phyloP scores from a whole-genome alignment of 805 yeast species.

The Cyberlindnera maclurae region DNA sequence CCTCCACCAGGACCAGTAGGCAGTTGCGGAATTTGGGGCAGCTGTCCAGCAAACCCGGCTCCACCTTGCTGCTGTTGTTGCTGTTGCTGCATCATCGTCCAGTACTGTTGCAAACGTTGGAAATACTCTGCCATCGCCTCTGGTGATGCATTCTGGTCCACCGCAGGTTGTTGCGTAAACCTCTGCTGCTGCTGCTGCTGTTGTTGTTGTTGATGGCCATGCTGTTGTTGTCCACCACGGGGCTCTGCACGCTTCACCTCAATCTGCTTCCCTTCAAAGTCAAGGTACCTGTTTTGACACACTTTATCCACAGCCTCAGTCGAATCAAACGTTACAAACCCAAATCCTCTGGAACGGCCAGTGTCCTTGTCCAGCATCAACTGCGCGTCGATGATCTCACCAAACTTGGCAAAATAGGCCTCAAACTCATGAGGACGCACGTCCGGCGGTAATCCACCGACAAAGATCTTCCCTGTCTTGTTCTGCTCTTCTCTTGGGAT shows the following conservation, averaged over 20 bases:
- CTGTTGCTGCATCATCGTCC: slow-evolving; percentile 52
- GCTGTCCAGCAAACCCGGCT: slow-evolving; percentile 6
- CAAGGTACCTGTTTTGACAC: slow-evolving; percentile 71
- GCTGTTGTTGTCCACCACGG: slow-evolving; percentile 55
- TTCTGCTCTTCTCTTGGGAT: slow-evolving; percentile 97
- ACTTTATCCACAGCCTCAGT: slow-evolving; percentile 91
- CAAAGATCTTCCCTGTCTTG: slow-evolving; percentile 92
- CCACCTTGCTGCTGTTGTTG: slow-evolving; percentile 1
- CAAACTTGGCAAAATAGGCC: slow-evolving; percentile 79
- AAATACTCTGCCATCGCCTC: slow-evolving; percentile 38
- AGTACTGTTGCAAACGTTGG: slow-evolving; percentile 54
- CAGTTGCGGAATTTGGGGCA: slow-evolving; percentile 7
- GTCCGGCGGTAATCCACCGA: slow-evolving; percentile 93
- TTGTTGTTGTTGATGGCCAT: slow-evolving; percentile 27
- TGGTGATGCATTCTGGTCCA: slow-evolving; percentile 2
- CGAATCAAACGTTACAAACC: slow-evolving; percentile 91
- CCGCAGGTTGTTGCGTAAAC: slow-evolving; percentile 10
- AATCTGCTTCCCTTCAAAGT: slow-evolving; percentile 79
- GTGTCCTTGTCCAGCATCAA: slow-evolving; percentile 96
- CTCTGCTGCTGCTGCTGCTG: slow-evolving; percentile 20
- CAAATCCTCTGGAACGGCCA: slow-evolving; percentile 95
- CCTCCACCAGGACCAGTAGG: slow-evolving; percentile 10
- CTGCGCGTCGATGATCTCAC: slow-evolving; percentile 90
- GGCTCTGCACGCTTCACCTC: slow-evolving; percentile 84
- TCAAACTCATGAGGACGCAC: slow-evolving; percentile 89